Base-by-base conservation (phyloP, 768 basidiomycete genomes). In the Suillus subaureus region DNA sequence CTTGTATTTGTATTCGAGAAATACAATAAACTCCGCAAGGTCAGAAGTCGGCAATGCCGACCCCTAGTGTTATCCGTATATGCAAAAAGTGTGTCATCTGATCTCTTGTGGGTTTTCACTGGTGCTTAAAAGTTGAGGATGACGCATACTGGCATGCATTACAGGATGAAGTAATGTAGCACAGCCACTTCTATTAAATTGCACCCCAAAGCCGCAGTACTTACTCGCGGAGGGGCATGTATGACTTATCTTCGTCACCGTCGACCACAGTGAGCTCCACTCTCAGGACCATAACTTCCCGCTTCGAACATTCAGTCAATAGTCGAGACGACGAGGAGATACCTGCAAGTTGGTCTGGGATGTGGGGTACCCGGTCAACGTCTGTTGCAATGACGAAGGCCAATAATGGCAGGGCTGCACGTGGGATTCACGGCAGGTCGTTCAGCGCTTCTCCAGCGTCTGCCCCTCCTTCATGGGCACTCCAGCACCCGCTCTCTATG, bases 401-500 rank as follows among this genome's bases (percentile, higher is more conserved):
- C 31, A 61, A 21, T 21, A 45, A 28, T 35, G 56, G 61, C n/a
- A 62, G 28, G 37, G n/a, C 23, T 60, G 31, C 62, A 63, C 62
- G 62, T 63, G 62, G 37, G 9, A 23, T 63, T 57, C 62, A 58
- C 21, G 56, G 35, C 26, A 63, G 56, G 31, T 60, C 54, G 18
- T 12, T 58, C 58, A 39, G 57, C 16, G 62, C 37, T 56, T 61
- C 62, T 63, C 18, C 62, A 61, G n/a, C 16, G 18, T 56, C 33
- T 40, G 37, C 33, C 26, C 18, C 40, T 31, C 37, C 62, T 56
- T 21, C 62, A 63, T 60, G 57, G 40, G 54, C 62, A 31, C 52
- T 42, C 8, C 57, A 58, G 13, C 57, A 40, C 37, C 12, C 62
- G 40, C 15, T 63, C 11, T 60, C 62, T n/a, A 63, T 51, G 51